phyloP scores from a whole-genome alignment of 108 stramenopile genomes.

The Stephanodiscus minutulus region DNA sequence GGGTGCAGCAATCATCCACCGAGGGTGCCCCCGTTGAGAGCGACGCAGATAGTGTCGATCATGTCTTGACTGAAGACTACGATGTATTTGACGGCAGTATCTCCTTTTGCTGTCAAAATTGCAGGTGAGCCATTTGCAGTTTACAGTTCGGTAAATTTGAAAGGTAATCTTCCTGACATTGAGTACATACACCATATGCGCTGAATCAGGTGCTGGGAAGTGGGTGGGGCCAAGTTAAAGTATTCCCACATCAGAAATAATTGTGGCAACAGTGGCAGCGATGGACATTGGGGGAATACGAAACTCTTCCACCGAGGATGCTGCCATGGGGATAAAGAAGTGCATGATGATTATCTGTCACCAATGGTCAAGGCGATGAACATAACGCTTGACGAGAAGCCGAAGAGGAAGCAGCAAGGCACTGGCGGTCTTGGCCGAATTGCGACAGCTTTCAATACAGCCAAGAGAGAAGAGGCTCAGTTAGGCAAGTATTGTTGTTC shows the following conservation, averaged over 20 bases:
- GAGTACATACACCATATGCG: background rate
- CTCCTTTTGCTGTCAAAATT: slow-evolving; percentile 29
- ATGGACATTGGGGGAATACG: slow-evolving; percentile 15
- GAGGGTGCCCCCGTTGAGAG: background rate
- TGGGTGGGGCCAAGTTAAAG: background rate
- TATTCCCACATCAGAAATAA: slow-evolving; percentile 12
- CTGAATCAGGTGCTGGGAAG: background rate
- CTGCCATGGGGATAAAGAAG: slow-evolving; percentile 21
- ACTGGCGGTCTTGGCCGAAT: background rate
- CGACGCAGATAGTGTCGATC: slow-evolving; percentile 12
- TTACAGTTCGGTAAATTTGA: too few species aligned
- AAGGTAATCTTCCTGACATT: too few species aligned
- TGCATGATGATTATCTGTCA: slow-evolving; percentile 11
- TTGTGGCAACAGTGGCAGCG: slow-evolving; percentile 20
- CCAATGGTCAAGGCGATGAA: slow-evolving; percentile 23
- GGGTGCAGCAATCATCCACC: too few species aligned
- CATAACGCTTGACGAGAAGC: background rate
- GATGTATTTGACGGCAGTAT: background rate
- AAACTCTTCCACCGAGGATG: slow-evolving; percentile 32
- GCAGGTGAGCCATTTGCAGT: slow-evolving; percentile 6
- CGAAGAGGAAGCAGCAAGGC: background rate
- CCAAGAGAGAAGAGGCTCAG: slow-evolving; percentile 15
- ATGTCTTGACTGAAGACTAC: slow-evolving; percentile 1
- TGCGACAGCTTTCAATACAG: slow-evolving; percentile 6
- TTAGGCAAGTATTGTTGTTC: slow-evolving; percentile 4